Evolutionary conservation across 495 filamentous ascomycete species (phyloP).

Genomic region (Xylaria scruposa): DNA sequence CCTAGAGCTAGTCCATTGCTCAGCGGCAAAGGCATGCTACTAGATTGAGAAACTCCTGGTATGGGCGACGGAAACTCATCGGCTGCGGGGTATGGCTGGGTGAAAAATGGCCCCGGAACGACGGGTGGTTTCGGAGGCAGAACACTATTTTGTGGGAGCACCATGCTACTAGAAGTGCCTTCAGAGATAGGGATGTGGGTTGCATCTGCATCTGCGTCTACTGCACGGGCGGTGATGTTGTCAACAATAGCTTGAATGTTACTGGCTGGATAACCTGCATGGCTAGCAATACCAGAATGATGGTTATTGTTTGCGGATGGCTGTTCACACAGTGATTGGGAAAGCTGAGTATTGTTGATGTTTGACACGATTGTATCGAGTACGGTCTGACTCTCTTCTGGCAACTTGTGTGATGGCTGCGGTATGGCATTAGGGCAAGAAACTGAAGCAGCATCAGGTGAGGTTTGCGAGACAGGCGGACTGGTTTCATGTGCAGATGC

Average conservation of each 20-base stretch:
- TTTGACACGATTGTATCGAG: conserved; percentile 27
- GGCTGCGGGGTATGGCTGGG: conserved; percentile 30
- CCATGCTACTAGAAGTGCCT: conserved; percentile 45
- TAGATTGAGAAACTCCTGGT: conserved; percentile 21
- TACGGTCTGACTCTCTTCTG: conserved; percentile 26
- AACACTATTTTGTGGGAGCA: conserved; percentile 55
- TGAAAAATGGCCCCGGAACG: conserved; percentile 49
- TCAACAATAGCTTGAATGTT: conserved; percentile 59
- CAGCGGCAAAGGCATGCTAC: conserved; percentile 28
- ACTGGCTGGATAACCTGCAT: conserved; percentile 43
- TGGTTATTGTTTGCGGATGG: conserved; percentile 35
- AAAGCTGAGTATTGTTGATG: conserved; percentile 5
- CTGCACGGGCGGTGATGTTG: conserved; percentile 55
- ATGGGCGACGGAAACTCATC: conserved; percentile 31
- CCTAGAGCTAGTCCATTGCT: conserved; percentile 9
- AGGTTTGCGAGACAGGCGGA: conserved; percentile 26
- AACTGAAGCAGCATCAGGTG: conserved; percentile 15
- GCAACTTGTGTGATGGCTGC: conserved; percentile 24
- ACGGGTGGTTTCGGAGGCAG: conserved; percentile 66
- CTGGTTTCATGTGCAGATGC: conserved; percentile 35
- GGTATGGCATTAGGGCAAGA: conserved; percentile 29
- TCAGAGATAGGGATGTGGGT: conserved; percentile 22
- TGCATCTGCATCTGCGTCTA: conserved; percentile 34
- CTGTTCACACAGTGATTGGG: conserved; percentile 33
- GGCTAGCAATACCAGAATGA: conserved; percentile 34